Evolutionary conservation across 129 eudicot species (phyloP).

Genomic region (Saussurea involucrata): DNA sequence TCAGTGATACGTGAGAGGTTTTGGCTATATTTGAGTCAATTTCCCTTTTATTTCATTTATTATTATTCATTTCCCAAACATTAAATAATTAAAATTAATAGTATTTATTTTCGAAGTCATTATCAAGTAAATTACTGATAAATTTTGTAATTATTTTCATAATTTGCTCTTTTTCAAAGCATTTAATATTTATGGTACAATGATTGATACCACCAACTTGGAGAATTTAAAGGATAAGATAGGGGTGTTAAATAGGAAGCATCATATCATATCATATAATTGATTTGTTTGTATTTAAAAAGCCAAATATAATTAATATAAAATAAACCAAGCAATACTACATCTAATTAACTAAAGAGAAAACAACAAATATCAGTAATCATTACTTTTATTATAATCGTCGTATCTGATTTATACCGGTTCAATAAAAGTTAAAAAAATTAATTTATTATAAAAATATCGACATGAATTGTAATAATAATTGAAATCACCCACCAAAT

Average conservation of each 20-base stretch:
- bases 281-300: conserved; percentile 20
- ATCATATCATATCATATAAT: conserved; percentile 31
- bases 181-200: background rate
- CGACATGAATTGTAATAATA: background rate
- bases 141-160: too few relatives aligned
- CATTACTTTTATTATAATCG: conserved; percentile 1
- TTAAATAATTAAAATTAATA: background rate
- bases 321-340: conserved; percentile 5
- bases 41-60: background rate
- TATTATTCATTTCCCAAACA: background rate
- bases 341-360: background rate
- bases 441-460: background rate
- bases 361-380: conserved; percentile 10
- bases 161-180: too few relatives aligned
- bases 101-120: background rate
- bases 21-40: background rate
- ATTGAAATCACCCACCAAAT: background rate
- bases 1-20: too few relatives aligned
- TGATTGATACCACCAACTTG: conserved; percentile 31
- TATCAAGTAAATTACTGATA: background rate
- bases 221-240: conserved; percentile 22
- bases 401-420: background rate
- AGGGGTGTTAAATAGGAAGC: conserved; percentile 12
- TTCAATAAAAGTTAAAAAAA: background rate
- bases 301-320: background rate